phyloP scores from a whole-genome alignment of 768 basidiomycete species.

The Tricholoma matsutake region DNA sequence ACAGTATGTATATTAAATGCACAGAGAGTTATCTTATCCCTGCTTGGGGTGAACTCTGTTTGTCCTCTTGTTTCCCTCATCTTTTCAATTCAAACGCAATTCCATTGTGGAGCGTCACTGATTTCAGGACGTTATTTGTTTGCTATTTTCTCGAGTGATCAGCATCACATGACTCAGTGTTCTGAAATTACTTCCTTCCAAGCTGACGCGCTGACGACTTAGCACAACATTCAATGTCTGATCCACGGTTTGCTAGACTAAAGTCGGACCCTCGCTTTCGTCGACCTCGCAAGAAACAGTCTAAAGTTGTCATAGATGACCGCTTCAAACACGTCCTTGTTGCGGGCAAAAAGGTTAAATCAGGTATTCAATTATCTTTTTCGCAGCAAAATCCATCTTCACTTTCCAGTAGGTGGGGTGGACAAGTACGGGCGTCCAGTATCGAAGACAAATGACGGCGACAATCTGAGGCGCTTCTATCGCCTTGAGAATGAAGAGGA shows the following conservation, averaged over 20 bases:
- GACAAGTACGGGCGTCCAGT: slow-evolving; percentile 89
- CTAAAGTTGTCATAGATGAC: slow-evolving; percentile 87
- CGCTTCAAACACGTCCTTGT: slow-evolving; percentile 83
- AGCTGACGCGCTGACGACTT: no score
- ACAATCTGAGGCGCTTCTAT: slow-evolving; percentile 79
- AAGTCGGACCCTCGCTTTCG: slow-evolving; percentile 93
- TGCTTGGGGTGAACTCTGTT: no score
- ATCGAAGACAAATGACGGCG: slow-evolving; percentile 65
- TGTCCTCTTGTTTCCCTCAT: no score
- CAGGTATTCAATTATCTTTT: not conserved
- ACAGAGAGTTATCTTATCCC: no score
- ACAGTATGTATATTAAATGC: no score
- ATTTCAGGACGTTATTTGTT: no score
- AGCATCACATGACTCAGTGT: no score
- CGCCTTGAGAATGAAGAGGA: slow-evolving; percentile 51
- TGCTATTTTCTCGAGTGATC: no score
- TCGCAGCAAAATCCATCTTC: not conserved
- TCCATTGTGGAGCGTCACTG: no score
- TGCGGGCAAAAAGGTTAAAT: slow-evolving; percentile 26
- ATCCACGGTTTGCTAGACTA: slow-evolving; percentile 85
- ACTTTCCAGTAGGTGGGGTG: slow-evolving; percentile 48
- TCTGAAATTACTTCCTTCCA: no score
- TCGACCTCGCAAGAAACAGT: slow-evolving; percentile 70
- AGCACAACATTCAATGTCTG: slow-evolving; percentile 48
- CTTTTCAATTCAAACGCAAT: no score